A percentile compares a stretch with the other conserved stretches of the same genome.
Evolutionary conservation across 768 basidiomycete species (phyloP).

Genomic region (Leccinum truebloodii): DNA sequence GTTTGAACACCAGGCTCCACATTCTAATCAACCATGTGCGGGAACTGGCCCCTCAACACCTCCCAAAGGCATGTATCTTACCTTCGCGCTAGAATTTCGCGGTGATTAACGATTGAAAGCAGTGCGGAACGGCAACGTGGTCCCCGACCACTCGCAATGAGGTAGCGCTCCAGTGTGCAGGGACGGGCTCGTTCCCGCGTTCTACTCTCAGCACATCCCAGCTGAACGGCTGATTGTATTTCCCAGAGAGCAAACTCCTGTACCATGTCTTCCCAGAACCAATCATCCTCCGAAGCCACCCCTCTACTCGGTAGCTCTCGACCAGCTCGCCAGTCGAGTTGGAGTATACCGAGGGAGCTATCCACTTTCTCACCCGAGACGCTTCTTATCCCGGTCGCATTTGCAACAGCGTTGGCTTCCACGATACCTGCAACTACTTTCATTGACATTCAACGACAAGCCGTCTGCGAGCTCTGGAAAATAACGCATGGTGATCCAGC

Average conservation of each 20-base stretch:
- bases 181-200: not conserved
- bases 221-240: not conserved
- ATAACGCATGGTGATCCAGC: constrained; percentile 8
- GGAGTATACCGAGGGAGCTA: not conserved
- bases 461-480: constrained; percentile 30
- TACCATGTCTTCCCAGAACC: constrained; percentile 16
- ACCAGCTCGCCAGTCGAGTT: not conserved
- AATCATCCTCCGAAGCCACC: constrained; percentile 10
- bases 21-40: not conserved
- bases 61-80: not conserved
- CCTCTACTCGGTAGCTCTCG: constrained; percentile 10
- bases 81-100: not conserved
- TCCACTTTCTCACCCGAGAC: constrained; percentile 14
- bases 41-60: not conserved
- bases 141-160: not conserved
- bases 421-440: constrained; percentile 29
- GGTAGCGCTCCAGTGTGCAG: not conserved
- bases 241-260: not conserved
- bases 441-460: constrained; percentile 25
- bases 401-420: constrained; percentile 24
- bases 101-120: not conserved
- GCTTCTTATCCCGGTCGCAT: constrained; percentile 30
- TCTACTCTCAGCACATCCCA: not conserved
- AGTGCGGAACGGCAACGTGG: constrained; percentile 1
- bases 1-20: not conserved